Evolutionary conservation across 2,329 filamentous ascomycete species (phyloP).

Genomic region (Laburnicola sp.): DNA sequence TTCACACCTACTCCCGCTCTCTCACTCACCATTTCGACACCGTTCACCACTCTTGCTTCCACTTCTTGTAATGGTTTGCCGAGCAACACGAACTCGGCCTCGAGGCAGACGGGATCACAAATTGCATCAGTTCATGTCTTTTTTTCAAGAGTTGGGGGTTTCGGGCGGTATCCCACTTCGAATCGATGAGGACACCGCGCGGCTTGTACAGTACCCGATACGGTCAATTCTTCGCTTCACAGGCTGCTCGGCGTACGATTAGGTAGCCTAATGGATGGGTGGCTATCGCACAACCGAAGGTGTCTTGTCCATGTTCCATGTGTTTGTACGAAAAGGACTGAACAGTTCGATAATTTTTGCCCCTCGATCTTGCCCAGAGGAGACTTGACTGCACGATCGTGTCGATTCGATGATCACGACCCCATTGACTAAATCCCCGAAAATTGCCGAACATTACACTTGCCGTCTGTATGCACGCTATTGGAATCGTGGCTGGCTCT

Average conservation of each 20-base stretch:
- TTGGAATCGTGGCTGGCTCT: too few relatives aligned
- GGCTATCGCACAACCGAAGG: constrained; percentile 7
- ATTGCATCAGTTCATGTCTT: constrained; percentile 16
- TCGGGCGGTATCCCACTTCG: not conserved
- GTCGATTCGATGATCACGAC: not conserved
- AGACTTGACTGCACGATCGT: too few relatives aligned
- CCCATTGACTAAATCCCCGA: too few relatives aligned
- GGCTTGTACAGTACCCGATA: constrained; percentile 29
- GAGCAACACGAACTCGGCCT: constrained; percentile 17
- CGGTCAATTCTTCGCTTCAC: constrained; percentile 11
- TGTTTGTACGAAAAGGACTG: too few relatives aligned
- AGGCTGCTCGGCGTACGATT: constrained; percentile 19
- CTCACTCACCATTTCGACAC: not conserved
- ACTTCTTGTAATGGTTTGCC: constrained; percentile 14
- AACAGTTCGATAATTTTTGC: not conserved
- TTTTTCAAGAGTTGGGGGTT: constrained; percentile 1
- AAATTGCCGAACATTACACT: too few relatives aligned
- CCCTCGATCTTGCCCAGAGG: not conserved
- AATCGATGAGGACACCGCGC: constrained; percentile 10
- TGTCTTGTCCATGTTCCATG: constrained; percentile 1
- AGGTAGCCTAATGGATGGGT: constrained; percentile 24
- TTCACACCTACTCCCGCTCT: not conserved
- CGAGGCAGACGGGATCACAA: constrained; percentile 16
- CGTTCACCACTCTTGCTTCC: constrained; percentile 13
- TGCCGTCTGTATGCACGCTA: too few relatives aligned